A percentile compares a stretch with the other conserved stretches of the same genome.
Evolutionary conservation across 169 alveolate genomes (phyloP).

Genomic region (Cyclospora cayetanensis): DNA sequence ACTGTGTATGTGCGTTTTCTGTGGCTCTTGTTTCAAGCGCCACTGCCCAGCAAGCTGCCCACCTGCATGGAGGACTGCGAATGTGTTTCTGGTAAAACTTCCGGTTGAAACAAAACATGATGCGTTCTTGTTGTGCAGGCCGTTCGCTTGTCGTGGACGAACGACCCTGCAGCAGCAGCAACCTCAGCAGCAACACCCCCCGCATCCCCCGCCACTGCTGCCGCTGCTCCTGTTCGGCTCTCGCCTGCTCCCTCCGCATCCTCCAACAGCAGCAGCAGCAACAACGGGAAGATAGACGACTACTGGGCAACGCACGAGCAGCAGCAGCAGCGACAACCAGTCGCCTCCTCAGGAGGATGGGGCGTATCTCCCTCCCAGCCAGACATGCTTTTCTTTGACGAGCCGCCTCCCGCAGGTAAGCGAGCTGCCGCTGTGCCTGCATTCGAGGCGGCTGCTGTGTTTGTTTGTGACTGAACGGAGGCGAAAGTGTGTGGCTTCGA

Average conservation of each 20-base stretch:
- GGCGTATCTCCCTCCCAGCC: not conserved
- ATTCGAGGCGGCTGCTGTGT: not conserved
- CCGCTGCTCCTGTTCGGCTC: not conserved
- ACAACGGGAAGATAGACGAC: not conserved
- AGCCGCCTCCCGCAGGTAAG: not conserved
- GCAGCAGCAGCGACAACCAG: constrained; percentile 36
- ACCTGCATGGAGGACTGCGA: too few relatives aligned
- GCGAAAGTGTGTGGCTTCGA: not conserved
- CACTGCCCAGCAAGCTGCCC: too few relatives aligned
- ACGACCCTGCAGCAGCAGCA: not conserved
- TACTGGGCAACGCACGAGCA: constrained; percentile 8
- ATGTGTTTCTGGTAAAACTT: too few relatives aligned
- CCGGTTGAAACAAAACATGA: too few relatives aligned
- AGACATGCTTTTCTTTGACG: constrained; percentile 29
- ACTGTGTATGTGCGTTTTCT: too few relatives aligned
- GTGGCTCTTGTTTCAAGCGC: too few relatives aligned
- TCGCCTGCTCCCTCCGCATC: not conserved
- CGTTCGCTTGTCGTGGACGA: not conserved
- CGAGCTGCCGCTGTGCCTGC: not conserved
- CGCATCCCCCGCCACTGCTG: not conserved
- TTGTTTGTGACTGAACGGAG: not conserved
- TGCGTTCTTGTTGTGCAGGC: not conserved
- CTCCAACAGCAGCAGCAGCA: constrained; percentile 33
- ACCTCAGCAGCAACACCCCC: not conserved
- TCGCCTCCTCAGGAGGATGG: not conserved